Base-by-base conservation (phyloP, 495 filamentous ascomycete genomes). In the Tuber brumale region DNA sequence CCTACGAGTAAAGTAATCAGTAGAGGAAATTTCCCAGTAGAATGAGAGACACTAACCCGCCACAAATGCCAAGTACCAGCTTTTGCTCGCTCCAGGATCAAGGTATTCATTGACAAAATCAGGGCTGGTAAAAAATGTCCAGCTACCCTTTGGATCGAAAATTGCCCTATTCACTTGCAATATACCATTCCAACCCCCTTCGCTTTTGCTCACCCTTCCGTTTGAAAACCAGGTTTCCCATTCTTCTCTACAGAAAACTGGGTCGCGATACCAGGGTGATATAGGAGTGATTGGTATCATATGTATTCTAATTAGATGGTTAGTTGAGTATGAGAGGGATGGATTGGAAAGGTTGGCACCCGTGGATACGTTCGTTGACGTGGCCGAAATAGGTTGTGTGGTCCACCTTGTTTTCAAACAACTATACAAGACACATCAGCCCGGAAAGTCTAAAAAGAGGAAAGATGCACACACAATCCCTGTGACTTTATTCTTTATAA, bases 361-460 rank as follows among this genome's bases (percentile, higher is more conserved):
- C 95, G 84, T 99, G 91, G 76, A 98, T 90, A 82, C 90, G 97
- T 85, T 97, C 93, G 3, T 89, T 85, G 75, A 93, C 91, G 72
- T 83, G 82, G 16, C 94, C 94, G 81, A 99, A 99, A 85, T 95
- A 98, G 2, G 95, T 99, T 14, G 91, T 92, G 84, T 97, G 95
- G 83, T 98, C 93, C 69, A 94, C 88, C 84, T 99, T 99, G 84
- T 97, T 98, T 84, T 99, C 95, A 82, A 97, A 99, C 10, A 98
- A 83, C 80, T 82, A 46, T 72, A 35, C 23, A 27, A 31, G 7
- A n/a, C 39, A n/a, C 23, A 42, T 81, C 70, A 81, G 61, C 45
- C 35, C 39, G 8, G 45, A 21, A 42, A 18, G 39, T 35, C n/a
- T n/a, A 16, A 16, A 43, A 41, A 18, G 27, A 6, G 14, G 23